Evolutionary conservation across 208 protist genomes (phyloP).

Genomic region (Leishmania major): DNA sequence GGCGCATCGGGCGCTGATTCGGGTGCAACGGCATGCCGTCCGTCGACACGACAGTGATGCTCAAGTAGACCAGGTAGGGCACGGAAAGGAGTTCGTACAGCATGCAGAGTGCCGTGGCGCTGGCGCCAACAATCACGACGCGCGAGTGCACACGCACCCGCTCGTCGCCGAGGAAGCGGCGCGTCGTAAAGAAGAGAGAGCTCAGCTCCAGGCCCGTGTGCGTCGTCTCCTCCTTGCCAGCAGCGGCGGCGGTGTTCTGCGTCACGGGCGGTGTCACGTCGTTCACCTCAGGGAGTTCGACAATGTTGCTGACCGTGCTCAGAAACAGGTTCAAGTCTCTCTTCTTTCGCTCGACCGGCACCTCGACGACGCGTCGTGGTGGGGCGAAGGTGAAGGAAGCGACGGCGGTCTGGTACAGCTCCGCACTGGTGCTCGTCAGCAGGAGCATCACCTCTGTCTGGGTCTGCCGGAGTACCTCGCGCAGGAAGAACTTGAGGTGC

Average conservation of each 20-base stretch:
- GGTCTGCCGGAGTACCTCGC: constrained; percentile 76
- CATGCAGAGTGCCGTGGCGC: constrained; percentile 74
- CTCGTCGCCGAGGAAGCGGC: constrained; percentile 74
- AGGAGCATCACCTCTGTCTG: constrained; percentile 63
- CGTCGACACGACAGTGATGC: constrained; percentile 86
- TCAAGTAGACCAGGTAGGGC: constrained; percentile 85
- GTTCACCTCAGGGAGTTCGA: constrained; percentile 27
- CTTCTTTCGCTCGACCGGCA: neutral
- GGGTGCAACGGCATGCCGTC: constrained; percentile 84
- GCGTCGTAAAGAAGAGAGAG: constrained; percentile 77
- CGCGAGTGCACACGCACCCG: constrained; percentile 80
- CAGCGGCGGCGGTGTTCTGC: neutral
- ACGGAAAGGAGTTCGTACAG: constrained; percentile 78
- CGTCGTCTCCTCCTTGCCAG: neutral
- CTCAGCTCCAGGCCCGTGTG: constrained; percentile 37
- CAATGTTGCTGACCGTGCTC: neutral
- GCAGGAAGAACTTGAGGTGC: constrained; percentile 77
- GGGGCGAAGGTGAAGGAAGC: constrained; percentile 41
- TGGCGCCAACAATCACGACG: constrained; percentile 86
- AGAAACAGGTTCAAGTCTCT: neutral
- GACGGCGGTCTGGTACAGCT: constrained; percentile 46
- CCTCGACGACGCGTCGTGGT: constrained; percentile 80
- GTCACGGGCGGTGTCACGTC: constrained; percentile 27
- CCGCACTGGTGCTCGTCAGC: constrained; percentile 33
- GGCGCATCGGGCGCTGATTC: constrained; percentile 46